A percentile compares a stretch with the other conserved stretches of the same genome.
These are phyloP conservation scores for Lentinula sp. DNA, from an alignment of 768 basidiomycete species.

Conservation along the genomic window DNA sequence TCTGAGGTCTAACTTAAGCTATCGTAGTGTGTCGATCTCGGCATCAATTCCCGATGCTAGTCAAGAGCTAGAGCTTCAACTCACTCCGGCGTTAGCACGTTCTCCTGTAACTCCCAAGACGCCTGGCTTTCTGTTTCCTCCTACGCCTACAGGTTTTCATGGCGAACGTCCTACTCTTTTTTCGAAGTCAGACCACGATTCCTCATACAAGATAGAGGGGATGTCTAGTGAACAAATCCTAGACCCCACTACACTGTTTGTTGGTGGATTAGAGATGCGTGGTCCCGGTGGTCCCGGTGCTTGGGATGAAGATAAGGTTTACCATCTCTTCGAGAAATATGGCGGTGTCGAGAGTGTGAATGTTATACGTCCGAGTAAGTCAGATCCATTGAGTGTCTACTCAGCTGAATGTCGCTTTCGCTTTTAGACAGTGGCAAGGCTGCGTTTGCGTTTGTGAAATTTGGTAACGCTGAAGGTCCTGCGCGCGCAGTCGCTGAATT, in stretches of 20 bases:
- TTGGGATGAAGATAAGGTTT: conserved; percentile 66
- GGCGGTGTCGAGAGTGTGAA: conserved; percentile 61
- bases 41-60: conserved; percentile 11
- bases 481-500: conserved; percentile 61
- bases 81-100: conserved; percentile 39
- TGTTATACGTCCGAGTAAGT: conserved; percentile 59
- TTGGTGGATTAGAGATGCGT: conserved; percentile 66
- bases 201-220: not conserved
- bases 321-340: conserved; percentile 53
- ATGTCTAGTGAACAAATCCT: conserved; percentile 29
- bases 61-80: conserved; percentile 22
- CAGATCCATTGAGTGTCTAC: not conserved
- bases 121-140: conserved; percentile 39
- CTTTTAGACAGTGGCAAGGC: conserved; percentile 50
- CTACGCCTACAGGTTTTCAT: conserved; percentile 38
- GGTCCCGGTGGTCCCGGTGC: conserved; percentile 52
- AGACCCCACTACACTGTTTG: conserved; percentile 69
- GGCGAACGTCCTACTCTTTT: conserved; percentile 14
- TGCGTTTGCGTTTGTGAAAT: conserved; percentile 80
- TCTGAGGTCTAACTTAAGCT: not conserved
- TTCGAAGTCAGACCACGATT: not conserved
- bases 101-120: conserved; percentile 49
- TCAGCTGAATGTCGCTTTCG: not conserved
- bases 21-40: not conserved
- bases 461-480: conserved; percentile 56